Evolutionary conservation across 805 yeast genomes (phyloP).

Genomic region (Sporopachydermia lactativora): DNA sequence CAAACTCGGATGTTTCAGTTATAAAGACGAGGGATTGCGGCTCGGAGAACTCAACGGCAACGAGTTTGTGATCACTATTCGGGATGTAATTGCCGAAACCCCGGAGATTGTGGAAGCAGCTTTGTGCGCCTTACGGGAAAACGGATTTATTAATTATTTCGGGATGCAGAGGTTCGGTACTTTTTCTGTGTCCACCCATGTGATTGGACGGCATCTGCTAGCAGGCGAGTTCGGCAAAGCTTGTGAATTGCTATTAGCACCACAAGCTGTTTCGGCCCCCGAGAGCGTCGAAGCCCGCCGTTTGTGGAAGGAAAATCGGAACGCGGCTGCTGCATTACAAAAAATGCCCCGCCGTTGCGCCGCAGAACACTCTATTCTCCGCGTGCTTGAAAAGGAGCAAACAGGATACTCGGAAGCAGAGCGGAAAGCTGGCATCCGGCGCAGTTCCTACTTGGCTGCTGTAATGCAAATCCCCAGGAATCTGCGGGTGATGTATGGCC

Average conservation of each 20-base stretch:
- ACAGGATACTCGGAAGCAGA: slow-evolving; percentile 20
- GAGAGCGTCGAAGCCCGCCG: slow-evolving; percentile 74
- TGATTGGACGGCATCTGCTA: slow-evolving; percentile 60
- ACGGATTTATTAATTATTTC: slow-evolving; percentile 85
- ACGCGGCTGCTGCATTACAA: slow-evolving; percentile 50
- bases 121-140: slow-evolving; percentile 39
- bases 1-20: slow-evolving; percentile 65
- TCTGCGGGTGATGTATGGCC: slow-evolving; percentile 87
- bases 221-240: slow-evolving; percentile 70
- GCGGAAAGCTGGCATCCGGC: slow-evolving; percentile 28
- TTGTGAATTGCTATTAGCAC: slow-evolving; percentile 63
- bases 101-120: slow-evolving; percentile 30
- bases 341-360: slow-evolving; percentile 79
- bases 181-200: slow-evolving; percentile 83
- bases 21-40: slow-evolving; percentile 43
- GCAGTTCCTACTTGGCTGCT: slow-evolving; percentile 57
- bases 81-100: slow-evolving; percentile 41
- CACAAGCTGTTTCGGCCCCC: slow-evolving; percentile 73
- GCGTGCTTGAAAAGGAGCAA: slow-evolving; percentile 36
- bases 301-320: slow-evolving; percentile 61
- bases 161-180: slow-evolving; percentile 99
- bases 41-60: slow-evolving; percentile 85
- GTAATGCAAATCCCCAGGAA: slow-evolving; percentile 86
- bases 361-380: slow-evolving; percentile 69
- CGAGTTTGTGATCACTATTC: slow-evolving; percentile 72